Evolutionary conservation across 1,139 yeast species (phyloP).

Genomic region (Meyerozyma athensensis): DNA sequence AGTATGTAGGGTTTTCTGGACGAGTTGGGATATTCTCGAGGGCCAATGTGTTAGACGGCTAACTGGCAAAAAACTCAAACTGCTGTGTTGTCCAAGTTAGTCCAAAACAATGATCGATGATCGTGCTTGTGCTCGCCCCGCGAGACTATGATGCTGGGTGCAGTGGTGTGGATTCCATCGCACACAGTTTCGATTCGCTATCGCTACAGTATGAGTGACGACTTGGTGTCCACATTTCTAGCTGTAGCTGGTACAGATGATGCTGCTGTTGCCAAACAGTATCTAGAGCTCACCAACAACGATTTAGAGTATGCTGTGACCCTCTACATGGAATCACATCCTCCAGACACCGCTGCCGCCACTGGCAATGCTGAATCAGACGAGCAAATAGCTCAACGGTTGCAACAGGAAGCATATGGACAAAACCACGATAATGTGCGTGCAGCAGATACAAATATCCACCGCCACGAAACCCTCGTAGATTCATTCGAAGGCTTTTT

Average conservation of each 20-base stretch:
- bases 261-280: slow-evolving; percentile 66
- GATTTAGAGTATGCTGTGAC: slow-evolving; percentile 84
- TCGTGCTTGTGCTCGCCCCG: slow-evolving; percentile 1
- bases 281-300: slow-evolving; percentile 73
- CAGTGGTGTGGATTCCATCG: background rate
- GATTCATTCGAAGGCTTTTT: slow-evolving; percentile 22
- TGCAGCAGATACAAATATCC: slow-evolving; percentile 74
- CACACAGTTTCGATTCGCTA: background rate
- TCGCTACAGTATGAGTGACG: slow-evolving; percentile 33
- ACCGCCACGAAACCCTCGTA: slow-evolving; percentile 75
- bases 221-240: slow-evolving; percentile 64
- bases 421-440: slow-evolving; percentile 32
- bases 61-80: no score
- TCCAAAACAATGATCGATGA: background rate
- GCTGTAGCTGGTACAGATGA: slow-evolving; percentile 81
- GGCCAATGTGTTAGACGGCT: no score
- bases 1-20: no score
- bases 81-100: no score
- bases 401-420: slow-evolving; percentile 63
- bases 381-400: slow-evolving; percentile 55
- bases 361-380: slow-evolving; percentile 29
- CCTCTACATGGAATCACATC: slow-evolving; percentile 62
- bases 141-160: background rate
- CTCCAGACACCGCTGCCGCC: slow-evolving; percentile 16
- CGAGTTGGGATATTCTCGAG: no score